Conservation (phyloP, 1,284 basidiomycete species). For the Microbotryomycetes sp. region DNA sequence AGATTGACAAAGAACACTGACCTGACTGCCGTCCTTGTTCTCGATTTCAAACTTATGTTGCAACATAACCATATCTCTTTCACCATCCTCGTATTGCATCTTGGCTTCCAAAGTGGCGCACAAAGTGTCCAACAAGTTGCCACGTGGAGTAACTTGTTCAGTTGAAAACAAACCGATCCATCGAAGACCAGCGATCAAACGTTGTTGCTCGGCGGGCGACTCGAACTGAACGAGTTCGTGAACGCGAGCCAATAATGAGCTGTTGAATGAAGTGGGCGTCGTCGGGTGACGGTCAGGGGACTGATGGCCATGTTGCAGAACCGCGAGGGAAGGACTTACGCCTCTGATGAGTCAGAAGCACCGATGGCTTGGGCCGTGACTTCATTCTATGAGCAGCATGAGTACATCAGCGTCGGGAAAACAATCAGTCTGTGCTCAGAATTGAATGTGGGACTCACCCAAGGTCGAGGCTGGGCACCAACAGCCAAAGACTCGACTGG, state of each 20-base stretch:
- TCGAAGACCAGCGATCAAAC: constrained; percentile 78
- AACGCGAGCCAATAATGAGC: constrained; percentile 62
- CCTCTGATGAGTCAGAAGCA: constrained; percentile 62
- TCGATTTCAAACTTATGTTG: constrained; percentile 94
- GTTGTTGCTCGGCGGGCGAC: constrained; percentile 57
- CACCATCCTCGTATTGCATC: constrained; percentile 84
- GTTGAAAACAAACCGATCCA: constrained; percentile 91
- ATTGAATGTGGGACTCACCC: constrained; percentile 45
- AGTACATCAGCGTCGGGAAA: constrained; percentile 14
- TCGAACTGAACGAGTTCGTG: constrained; percentile 67
- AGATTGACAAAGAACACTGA: constrained; percentile 40
- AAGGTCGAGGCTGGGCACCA: constrained; percentile 57
- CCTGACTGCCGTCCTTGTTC: constrained; percentile 71
- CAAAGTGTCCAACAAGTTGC: constrained; percentile 88
- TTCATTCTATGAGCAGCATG: constrained; percentile 46
- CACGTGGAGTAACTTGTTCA: constrained; percentile 58
- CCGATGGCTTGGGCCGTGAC: constrained; percentile 73
- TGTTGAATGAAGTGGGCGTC: too few relatives aligned
- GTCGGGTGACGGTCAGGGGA: too few relatives aligned
- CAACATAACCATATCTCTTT: constrained; percentile 93
- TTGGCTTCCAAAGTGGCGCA: constrained; percentile 83
- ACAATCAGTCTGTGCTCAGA: neutral
- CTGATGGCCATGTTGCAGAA: too few relatives aligned
- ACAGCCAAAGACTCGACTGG: constrained; percentile 68
- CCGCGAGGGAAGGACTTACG: constrained; percentile 51